Evolutionary conservation across 1,284 basidiomycete genomes (phyloP).

Genomic region (Irpex sp.): DNA sequence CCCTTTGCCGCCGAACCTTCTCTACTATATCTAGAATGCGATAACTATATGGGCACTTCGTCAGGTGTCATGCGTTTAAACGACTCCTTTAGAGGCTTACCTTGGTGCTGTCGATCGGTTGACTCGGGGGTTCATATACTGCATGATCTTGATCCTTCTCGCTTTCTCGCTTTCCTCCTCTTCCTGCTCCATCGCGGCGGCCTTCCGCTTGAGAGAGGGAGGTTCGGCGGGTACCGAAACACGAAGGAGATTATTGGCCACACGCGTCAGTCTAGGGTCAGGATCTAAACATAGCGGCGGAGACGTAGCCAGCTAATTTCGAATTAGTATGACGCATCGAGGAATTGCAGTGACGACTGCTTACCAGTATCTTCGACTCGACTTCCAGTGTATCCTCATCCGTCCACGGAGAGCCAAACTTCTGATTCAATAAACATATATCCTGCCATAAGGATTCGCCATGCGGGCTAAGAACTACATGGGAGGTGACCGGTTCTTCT

Average conservation of each 20-base stretch:
- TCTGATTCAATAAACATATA: slow-evolving; percentile 64
- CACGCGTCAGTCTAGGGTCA: slow-evolving; percentile 66
- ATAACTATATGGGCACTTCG: slow-evolving; percentile 37
- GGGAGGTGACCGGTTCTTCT: slow-evolving; percentile 57
- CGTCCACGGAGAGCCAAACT: slow-evolving; percentile 52
- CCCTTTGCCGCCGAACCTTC: slow-evolving; percentile 6
- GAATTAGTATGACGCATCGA: neutral
- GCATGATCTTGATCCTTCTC: slow-evolving; percentile 66
- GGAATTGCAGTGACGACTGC: slow-evolving; percentile 20
- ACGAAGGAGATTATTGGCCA: slow-evolving; percentile 66
- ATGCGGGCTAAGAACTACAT: slow-evolving; percentile 71
- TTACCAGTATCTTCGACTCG: slow-evolving; percentile 68
- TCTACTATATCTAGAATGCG: slow-evolving; percentile 48
- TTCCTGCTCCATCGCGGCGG: slow-evolving; percentile 58
- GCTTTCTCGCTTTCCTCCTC: slow-evolving; percentile 71
- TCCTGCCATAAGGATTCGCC: slow-evolving; percentile 74
- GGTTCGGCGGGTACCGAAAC: slow-evolving; percentile 67
- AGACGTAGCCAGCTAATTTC: slow-evolving; percentile 58
- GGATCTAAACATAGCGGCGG: slow-evolving; percentile 75
- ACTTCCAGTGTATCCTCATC: slow-evolving; percentile 68
- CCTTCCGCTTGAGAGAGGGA: slow-evolving; percentile 75
- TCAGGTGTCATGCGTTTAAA: slow-evolving; percentile 5
- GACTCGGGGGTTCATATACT: slow-evolving; percentile 68
- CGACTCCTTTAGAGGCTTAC: slow-evolving; percentile 7
- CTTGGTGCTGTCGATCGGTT: slow-evolving; percentile 14